These are phyloP conservation scores for Trypethelium eluteriae DNA, from an alignment of 495 filamentous ascomycete genomes.

Conservation along the genomic window DNA sequence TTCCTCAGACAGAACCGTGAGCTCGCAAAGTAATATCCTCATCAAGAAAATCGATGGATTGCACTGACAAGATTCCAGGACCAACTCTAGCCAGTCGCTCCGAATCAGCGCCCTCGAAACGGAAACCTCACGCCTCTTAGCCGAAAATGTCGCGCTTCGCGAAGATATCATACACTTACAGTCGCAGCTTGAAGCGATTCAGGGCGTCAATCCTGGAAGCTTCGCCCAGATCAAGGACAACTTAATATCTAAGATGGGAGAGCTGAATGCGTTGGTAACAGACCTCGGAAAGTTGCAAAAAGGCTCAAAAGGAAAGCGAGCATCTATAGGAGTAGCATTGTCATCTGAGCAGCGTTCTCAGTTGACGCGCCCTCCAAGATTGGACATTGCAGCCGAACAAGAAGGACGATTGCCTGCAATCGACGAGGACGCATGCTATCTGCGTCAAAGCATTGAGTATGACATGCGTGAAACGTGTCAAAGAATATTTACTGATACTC, in stretches of 20 bases:
- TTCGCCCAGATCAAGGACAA: conserved; percentile 32
- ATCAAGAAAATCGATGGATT: neutral
- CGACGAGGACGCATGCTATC: conserved; percentile 70
- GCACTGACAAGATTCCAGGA: conserved; percentile 36
- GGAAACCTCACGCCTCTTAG: conserved; percentile 71
- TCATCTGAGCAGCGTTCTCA: conserved; percentile 7
- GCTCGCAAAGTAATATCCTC: conserved; percentile 54
- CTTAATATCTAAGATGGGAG: conserved; percentile 50
- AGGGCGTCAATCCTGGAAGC: neutral
- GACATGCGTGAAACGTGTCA: neutral
- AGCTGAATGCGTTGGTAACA: conserved; percentile 49
- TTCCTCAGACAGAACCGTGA: conserved; percentile 92
- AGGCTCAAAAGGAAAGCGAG: conserved; percentile 10
- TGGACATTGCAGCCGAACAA: neutral
- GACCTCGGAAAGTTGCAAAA: conserved; percentile 37
- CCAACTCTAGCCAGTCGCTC: conserved; percentile 83
- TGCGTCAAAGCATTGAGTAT: conserved; percentile 67
- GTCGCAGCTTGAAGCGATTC: conserved; percentile 46
- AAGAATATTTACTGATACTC: neutral
- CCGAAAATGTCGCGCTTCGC: conserved; percentile 79
- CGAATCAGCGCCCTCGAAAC: conserved; percentile 82
- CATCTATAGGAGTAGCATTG: neutral
- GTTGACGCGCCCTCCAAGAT: neutral
- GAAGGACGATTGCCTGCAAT: conserved; percentile 75
- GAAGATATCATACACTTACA: conserved; percentile 69